Conservation (phyloP, 2,329 filamentous ascomycete species). For the Chrysoporthe puriensis region DNA sequence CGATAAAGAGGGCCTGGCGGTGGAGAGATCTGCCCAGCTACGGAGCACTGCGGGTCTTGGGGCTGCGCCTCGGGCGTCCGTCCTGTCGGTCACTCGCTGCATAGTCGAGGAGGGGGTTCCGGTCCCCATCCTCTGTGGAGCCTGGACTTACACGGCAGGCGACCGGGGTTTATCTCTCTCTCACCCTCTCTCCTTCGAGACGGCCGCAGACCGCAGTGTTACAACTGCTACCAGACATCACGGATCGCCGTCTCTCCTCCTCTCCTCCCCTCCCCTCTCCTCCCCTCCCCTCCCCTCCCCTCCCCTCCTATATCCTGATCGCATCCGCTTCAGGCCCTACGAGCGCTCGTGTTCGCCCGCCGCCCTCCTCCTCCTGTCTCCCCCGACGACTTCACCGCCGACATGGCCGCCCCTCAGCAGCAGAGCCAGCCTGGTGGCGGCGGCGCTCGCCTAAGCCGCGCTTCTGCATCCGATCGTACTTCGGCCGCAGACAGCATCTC, state of each 20-base stretch:
- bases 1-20: slow-evolving; percentile 5
- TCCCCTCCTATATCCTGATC: background rate
- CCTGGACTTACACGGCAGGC: slow-evolving; percentile 14
- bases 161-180: slow-evolving; percentile 9
- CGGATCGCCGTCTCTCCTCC: slow-evolving; percentile 8
- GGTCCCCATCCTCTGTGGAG: slow-evolving; percentile 4
- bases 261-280: background rate
- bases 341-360: background rate
- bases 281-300: background rate
- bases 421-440: slow-evolving; percentile 30
- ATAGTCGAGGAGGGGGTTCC: background rate
- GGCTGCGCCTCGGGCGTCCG: background rate
- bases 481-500: slow-evolving; percentile 27
- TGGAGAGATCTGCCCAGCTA: slow-evolving; percentile 5
- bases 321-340: background rate
- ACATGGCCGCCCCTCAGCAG: slow-evolving; percentile 32
- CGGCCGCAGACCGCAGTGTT: background rate
- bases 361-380: slow-evolving; percentile 11
- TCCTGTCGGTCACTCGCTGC: too few species aligned
- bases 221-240: slow-evolving; percentile 22
- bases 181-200: too few species aligned
- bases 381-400: slow-evolving; percentile 8
- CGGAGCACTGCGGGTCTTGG: background rate
- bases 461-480: slow-evolving; percentile 23
- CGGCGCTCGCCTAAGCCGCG: slow-evolving; percentile 24